Conservation (phyloP, 495 filamentous ascomycete species). For the Oleoguttula mirabilis region DNA sequence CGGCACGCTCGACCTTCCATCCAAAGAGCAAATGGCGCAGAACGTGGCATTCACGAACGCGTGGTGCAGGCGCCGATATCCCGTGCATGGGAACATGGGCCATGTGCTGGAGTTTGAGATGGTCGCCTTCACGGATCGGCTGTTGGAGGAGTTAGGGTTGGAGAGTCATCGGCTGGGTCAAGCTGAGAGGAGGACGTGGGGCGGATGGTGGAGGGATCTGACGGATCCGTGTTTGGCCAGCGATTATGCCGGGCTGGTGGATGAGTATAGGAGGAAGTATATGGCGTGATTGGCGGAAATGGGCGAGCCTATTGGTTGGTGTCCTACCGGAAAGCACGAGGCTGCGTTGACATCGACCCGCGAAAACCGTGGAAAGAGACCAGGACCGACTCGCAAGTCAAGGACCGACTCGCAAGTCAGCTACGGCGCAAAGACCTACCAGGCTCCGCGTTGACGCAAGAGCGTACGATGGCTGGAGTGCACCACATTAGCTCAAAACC, state of each 20-base stretch:
- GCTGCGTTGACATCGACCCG: too few relatives aligned
- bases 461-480: too few relatives aligned
- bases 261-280: constrained; percentile 25
- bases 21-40: constrained; percentile 23
- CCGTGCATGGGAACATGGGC: constrained; percentile 28
- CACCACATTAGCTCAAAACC: too few relatives aligned
- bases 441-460: too few relatives aligned
- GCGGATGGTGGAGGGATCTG: constrained; percentile 24
- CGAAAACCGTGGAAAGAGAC: too few relatives aligned
- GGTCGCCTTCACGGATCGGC: constrained; percentile 26
- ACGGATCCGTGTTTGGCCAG: constrained; percentile 23
- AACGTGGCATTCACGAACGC: constrained; percentile 30
- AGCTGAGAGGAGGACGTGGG: constrained; percentile 1
- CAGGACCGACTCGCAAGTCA: too few relatives aligned
- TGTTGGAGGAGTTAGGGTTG: constrained; percentile 27
- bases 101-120: constrained; percentile 32
- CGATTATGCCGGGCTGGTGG: constrained; percentile 21
- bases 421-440: too few relatives aligned
- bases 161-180: constrained; percentile 21
- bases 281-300: too few relatives aligned
- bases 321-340: too few relatives aligned
- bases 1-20: constrained; percentile 16
- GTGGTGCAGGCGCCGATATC: constrained; percentile 31
- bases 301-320: too few relatives aligned
- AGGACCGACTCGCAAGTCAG: too few relatives aligned